A percentile compares a stretch with the other conserved stretches of the same genome.
phyloP scores from a whole-genome alignment of 306 rosid genomes.

The Acacia acuminata region DNA sequence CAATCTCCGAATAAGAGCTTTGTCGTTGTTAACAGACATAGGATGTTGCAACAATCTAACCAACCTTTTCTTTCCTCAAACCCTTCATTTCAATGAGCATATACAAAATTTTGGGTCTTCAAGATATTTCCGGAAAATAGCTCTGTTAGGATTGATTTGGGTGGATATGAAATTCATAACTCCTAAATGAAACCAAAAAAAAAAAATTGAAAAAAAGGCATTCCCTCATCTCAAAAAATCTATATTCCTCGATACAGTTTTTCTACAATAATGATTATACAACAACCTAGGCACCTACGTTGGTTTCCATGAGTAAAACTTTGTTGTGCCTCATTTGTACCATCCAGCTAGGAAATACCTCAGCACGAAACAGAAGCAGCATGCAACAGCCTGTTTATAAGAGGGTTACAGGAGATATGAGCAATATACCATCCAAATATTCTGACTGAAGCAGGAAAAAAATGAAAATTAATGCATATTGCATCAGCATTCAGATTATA shows the following conservation, averaged over 20 bases:
- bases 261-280: conserved; percentile 46
- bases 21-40: not conserved
- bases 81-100: not conserved
- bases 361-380: conserved; percentile 85
- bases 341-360: conserved; percentile 91
- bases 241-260: conserved; percentile 31
- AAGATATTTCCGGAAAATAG: not conserved
- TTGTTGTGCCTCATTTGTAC: conserved; percentile 68
- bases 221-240: conserved; percentile 16
- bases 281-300: conserved; percentile 16
- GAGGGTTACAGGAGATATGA: not conserved
- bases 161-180: conserved; percentile 3
- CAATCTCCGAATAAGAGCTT: not conserved
- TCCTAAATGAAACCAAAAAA: not conserved
- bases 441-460: not conserved
- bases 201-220: not conserved
- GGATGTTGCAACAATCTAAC: not conserved
- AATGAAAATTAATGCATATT: not conserved
- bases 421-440: not conserved
- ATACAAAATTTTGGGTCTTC: not conserved
- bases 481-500: not conserved
- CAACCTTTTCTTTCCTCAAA: not conserved
- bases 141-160: conserved; percentile 3
- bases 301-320: conserved; percentile 10
- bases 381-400: conserved; percentile 65